phyloP scores from a whole-genome alignment of 495 filamentous ascomycete species.

The Aspergillus cavernicola region DNA sequence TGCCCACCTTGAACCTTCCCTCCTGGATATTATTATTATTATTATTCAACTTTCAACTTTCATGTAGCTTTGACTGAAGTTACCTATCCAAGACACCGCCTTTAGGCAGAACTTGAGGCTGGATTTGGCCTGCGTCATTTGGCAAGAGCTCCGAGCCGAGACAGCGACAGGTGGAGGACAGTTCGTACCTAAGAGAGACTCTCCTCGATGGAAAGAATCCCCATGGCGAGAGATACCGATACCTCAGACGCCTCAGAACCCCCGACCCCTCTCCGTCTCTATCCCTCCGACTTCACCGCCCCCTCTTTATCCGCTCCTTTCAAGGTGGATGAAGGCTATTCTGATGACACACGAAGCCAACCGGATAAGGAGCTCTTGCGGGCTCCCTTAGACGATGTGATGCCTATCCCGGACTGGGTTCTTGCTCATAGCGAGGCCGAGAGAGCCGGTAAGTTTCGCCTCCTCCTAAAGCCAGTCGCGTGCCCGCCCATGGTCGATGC shows the following conservation, averaged over 20 bases:
- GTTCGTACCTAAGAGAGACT: no score
- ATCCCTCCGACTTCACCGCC: slow-evolving; percentile 24
- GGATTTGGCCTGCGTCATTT: neutral
- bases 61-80: no score
- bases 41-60: no score
- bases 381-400: slow-evolving; percentile 32
- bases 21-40: no score
- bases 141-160: neutral
- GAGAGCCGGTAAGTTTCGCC: slow-evolving; percentile 43
- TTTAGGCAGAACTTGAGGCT: no score
- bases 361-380: slow-evolving; percentile 41
- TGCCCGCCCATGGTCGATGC: neutral
- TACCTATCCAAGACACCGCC: no score
- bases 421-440: slow-evolving; percentile 50
- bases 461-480: neutral
- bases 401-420: slow-evolving; percentile 51
- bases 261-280: slow-evolving; percentile 19
- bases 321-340: slow-evolving; percentile 63
- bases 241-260: slow-evolving; percentile 15
- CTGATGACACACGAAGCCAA: slow-evolving; percentile 59
- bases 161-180: neutral
- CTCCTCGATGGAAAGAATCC: neutral
- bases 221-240: slow-evolving; percentile 33
- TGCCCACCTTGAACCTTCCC: no score
- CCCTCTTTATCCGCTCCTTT: slow-evolving; percentile 43